Evolutionary conservation across 2,329 filamentous ascomycete species (phyloP), one percentile per base, ranked within the genome.

Genomic region (Aulographum hederae): DNA sequence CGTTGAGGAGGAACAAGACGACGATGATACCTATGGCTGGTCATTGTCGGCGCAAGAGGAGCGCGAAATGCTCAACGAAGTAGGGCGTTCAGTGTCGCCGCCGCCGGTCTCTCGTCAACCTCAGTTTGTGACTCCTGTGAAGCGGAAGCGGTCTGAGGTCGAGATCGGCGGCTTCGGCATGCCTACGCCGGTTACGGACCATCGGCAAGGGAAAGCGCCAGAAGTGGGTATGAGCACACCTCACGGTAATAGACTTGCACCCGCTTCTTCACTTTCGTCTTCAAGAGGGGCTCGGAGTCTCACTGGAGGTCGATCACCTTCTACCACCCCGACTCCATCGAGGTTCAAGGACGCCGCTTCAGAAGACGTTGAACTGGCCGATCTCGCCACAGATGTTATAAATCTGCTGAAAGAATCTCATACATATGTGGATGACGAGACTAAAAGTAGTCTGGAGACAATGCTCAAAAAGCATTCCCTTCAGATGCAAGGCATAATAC

Each of bases 401-500:
- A 10, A n/a, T n/a, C n/a, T n/a, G n/a, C n/a, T n/a, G n/a, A n/a
- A n/a, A n/a, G n/a, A n/a, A n/a, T n/a, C n/a, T n/a, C n/a, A n/a
- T n/a, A n/a, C n/a, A n/a, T n/a, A n/a, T n/a, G n/a, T n/a, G n/a
- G n/a, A n/a, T n/a, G n/a, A n/a, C n/a, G n/a, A n/a, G n/a, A n/a
- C n/a, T n/a, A n/a, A n/a, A n/a, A n/a, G n/a, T n/a, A n/a, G n/a
- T n/a, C n/a, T 25, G 21, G 13, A 25, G 21, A 10, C 10, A 25
- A 10, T 13, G 31, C 31, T 42, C 15, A 21, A 33, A 8, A 6
- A 28, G 19, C 27, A 33, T 39, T 65, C 68, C 12, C 52, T 72
- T 32, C 63, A 61, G 32, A 60, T 63, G 0, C 67, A 65, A 42
- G 78, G 78, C 0, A 59, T 78, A 14, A 58, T 61, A 25, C 65